A percentile compares a stretch with the other conserved stretches of the same genome.
Evolutionary conservation across 2,329 filamentous ascomycete species (phyloP).

Genomic region (Alternaria alternata): DNA sequence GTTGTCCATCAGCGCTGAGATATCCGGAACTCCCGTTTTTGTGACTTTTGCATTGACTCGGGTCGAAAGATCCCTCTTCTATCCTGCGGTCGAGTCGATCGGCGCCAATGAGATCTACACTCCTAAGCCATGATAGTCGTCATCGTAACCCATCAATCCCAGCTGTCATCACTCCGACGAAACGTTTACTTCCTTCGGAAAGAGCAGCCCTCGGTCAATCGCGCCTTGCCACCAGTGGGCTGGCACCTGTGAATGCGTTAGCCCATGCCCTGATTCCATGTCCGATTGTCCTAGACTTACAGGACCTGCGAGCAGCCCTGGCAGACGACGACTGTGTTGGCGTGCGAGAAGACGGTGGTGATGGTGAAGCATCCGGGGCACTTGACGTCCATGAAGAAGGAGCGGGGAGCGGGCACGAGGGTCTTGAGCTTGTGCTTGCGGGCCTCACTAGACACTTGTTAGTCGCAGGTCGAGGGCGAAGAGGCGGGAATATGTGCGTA

Average conservation of each 20-base stretch:
- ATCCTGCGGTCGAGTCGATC: constrained; percentile 54
- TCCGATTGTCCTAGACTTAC: constrained; percentile 37
- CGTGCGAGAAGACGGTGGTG: constrained; percentile 99
- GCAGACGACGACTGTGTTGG: constrained; percentile 99
- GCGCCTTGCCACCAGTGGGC: constrained; percentile 98
- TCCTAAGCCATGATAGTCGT: constrained; percentile 50
- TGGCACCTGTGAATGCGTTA: constrained; percentile 70
- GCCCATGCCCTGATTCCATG: constrained; percentile 18
- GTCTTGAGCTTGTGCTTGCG: constrained; percentile 99
- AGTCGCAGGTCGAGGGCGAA: constrained; percentile 31
- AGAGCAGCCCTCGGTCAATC: constrained; percentile 99
- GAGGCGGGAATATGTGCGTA: constrained; percentile 34
- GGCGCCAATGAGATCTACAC: constrained; percentile 52
- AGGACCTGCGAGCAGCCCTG: constrained; percentile 98
- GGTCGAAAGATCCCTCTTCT: constrained; percentile 56
- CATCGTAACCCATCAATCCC: constrained; percentile 49
- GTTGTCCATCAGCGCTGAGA: constrained; percentile 53
- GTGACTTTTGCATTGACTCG: constrained; percentile 52
- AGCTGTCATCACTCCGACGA: constrained; percentile 34
- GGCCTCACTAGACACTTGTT: constrained; percentile 69
- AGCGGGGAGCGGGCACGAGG: constrained; percentile 94
- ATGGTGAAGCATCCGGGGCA: constrained; percentile 99
- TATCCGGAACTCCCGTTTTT: constrained; percentile 56
- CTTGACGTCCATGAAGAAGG: constrained; percentile 99
- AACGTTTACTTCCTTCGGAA: constrained; percentile 98